These are phyloP conservation scores for Orbilia brochopaga DNA, from an alignment of 2,329 filamentous ascomycete species.

Conservation along the genomic window DNA sequence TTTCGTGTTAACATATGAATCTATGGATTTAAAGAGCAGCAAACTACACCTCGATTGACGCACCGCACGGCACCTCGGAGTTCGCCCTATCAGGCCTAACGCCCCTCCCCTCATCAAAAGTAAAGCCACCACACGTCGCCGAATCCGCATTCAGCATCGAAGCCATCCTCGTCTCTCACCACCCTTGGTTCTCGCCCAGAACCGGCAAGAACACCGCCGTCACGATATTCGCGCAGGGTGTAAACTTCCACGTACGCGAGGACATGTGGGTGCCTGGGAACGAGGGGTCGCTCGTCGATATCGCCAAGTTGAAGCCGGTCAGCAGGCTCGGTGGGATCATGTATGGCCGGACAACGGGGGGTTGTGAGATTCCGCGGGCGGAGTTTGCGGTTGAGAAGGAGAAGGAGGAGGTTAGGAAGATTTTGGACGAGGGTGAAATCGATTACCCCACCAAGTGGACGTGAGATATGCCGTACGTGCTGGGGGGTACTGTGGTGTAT, in stretches of 20 bases:
- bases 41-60: slow-evolving; percentile 78
- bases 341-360: slow-evolving; percentile 74
- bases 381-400: slow-evolving; percentile 64
- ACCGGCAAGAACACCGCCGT: slow-evolving; percentile 78
- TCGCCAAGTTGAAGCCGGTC: slow-evolving; percentile 76
- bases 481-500: no score
- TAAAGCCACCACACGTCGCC: slow-evolving; percentile 74
- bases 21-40: slow-evolving; percentile 64
- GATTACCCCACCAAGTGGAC: no score
- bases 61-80: slow-evolving; percentile 76
- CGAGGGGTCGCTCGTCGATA: slow-evolving; percentile 70
- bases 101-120: slow-evolving; percentile 69
- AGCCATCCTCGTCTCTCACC: slow-evolving; percentile 73
- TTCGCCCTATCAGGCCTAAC: slow-evolving; percentile 80
- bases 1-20: background rate
- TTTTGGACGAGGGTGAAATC: slow-evolving; percentile 59
- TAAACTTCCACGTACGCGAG: slow-evolving; percentile 85
- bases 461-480: no score
- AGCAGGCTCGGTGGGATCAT: slow-evolving; percentile 83
- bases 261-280: slow-evolving; percentile 82
- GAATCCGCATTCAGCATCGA: slow-evolving; percentile 86
- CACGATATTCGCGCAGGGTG: slow-evolving; percentile 79
- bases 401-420: slow-evolving; percentile 65
- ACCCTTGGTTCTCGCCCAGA: slow-evolving; percentile 74
- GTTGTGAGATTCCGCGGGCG: slow-evolving; percentile 72